Percentiles rank a stretch among this genome's conserved stretches.
These are phyloP conservation scores for Coelastrella sp. DNA, from an alignment of 139 green algal genomes.

Conservation along the genomic window DNA sequence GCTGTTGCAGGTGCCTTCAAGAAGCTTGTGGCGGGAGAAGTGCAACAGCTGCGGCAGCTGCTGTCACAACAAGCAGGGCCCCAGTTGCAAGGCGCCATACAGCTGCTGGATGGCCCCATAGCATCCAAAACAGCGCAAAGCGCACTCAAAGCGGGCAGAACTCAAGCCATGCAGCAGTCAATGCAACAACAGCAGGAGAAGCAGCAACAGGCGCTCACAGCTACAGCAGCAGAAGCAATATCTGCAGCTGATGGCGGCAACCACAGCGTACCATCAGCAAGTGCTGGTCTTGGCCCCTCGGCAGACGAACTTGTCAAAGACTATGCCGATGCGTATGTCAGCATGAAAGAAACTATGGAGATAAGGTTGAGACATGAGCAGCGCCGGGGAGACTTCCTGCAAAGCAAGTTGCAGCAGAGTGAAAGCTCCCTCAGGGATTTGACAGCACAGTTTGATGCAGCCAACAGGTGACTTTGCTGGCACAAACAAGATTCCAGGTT, in stretches of 20 bases:
- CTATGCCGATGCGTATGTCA: constrained; percentile 42
- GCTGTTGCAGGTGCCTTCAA: constrained; percentile 25
- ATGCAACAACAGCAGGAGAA: constrained; percentile 2
- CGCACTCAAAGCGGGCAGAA: not conserved
- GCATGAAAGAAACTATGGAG: constrained; percentile 47
- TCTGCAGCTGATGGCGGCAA: not conserved
- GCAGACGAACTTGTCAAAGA: constrained; percentile 35
- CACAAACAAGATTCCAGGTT: too few relatives aligned
- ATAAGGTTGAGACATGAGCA: constrained; percentile 39
- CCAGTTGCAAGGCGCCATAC: constrained; percentile 10
- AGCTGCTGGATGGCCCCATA: constrained; percentile 44
- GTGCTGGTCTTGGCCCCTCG: not conserved
- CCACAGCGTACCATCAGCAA: not conserved
- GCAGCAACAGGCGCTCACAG: constrained; percentile 20
- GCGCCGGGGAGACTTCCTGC: constrained; percentile 33
- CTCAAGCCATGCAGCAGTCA: not conserved
- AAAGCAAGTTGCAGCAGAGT: constrained; percentile 38
- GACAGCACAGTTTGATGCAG: constrained; percentile 29
- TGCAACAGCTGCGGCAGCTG: constrained; percentile 41
- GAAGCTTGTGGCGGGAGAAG: constrained; percentile 27
- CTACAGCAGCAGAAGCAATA: not conserved
- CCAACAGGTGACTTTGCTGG: constrained; percentile 13
- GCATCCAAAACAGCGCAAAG: not conserved
- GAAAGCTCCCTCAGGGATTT: constrained; percentile 11
- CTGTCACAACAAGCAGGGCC: constrained; percentile 22